A percentile compares a stretch with the other conserved stretches of the same genome.
Evolutionary conservation across 257 asterid species (phyloP).

Genomic region (Nicotiana obtusifolia): DNA sequence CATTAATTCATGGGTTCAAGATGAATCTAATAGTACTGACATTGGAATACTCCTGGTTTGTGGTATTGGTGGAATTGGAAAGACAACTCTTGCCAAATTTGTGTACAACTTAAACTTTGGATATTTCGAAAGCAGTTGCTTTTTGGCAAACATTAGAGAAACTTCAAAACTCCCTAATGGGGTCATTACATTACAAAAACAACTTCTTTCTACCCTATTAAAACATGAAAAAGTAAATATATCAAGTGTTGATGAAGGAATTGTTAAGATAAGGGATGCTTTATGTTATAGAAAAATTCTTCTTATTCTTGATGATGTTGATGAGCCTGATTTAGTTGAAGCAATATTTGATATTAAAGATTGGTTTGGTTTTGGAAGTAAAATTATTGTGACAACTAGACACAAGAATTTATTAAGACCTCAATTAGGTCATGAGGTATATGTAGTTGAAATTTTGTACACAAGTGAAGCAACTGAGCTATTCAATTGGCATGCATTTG

Average conservation of each 20-base stretch:
- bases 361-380: slow-evolving; percentile 15
- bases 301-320: slow-evolving; percentile 24
- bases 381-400: slow-evolving; percentile 15
- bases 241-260: slow-evolving; percentile 20
- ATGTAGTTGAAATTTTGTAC: slow-evolving; percentile 4
- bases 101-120: slow-evolving; percentile 17
- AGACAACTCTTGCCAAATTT: slow-evolving; percentile 25
- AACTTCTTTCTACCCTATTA: slow-evolving; percentile 13
- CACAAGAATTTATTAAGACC: slow-evolving; percentile 1
- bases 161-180: slow-evolving; percentile 12
- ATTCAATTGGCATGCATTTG: slow-evolving; percentile 13
- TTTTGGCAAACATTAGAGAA: slow-evolving; percentile 18
- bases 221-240: not conserved
- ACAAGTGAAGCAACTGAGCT: slow-evolving; percentile 5
- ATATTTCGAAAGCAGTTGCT: slow-evolving; percentile 17
- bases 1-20: slow-evolving; percentile 13
- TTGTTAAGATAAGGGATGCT: slow-evolving; percentile 10
- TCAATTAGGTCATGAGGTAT: slow-evolving; percentile 7
- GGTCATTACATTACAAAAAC: slow-evolving; percentile 10
- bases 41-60: not conserved
- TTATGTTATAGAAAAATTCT: slow-evolving; percentile 10
- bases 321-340: slow-evolving; percentile 18
- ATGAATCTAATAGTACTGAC: not conserved
- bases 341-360: slow-evolving; percentile 13
- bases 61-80: slow-evolving; percentile 22